Conservation (phyloP, 148 eudicot genomes). For the Oxyria digyna region DNA sequence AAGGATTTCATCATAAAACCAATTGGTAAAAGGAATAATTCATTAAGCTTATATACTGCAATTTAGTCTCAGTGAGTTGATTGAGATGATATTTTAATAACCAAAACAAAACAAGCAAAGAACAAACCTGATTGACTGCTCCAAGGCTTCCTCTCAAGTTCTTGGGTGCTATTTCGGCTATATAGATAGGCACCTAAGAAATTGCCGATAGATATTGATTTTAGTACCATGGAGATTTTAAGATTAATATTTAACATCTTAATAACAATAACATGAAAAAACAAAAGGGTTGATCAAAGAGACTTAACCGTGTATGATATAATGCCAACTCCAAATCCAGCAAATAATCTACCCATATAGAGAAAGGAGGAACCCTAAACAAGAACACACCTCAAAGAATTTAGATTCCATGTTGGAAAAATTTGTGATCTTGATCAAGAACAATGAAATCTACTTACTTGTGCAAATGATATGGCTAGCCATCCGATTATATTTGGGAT, state of each 20-base stretch:
- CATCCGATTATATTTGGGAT: conserved; percentile 57
- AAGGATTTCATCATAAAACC: too few relatives aligned
- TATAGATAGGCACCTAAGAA: conserved; percentile 75
- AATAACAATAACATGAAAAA: background rate
- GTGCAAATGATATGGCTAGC: conserved; percentile 44
- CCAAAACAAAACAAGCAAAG: background rate
- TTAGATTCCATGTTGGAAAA: background rate
- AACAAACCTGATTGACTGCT: conserved; percentile 78
- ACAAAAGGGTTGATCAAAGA: background rate
- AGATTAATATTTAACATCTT: background rate
- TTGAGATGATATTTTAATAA: background rate
- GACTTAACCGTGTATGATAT: conserved; percentile 67
- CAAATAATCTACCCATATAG: conserved; percentile 80
- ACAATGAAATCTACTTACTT: conserved; percentile 24
- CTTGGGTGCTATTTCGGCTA: conserved; percentile 90
- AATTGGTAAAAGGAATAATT: too few relatives aligned
- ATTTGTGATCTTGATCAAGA: background rate
- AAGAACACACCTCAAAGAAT: background rate
- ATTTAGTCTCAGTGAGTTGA: too few relatives aligned
- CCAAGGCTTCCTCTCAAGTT: conserved; percentile 83
- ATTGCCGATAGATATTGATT: background rate
- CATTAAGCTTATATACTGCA: too few relatives aligned
- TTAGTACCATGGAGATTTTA: background rate
- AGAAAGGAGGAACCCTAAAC: conserved; percentile 68
- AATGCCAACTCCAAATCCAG: conserved; percentile 93